A percentile compares a stretch with the other conserved stretches of the same genome.
phyloP scores from a whole-genome alignment of 2,329 filamentous ascomycete species.

The Phialemoniopsis sp. region DNA sequence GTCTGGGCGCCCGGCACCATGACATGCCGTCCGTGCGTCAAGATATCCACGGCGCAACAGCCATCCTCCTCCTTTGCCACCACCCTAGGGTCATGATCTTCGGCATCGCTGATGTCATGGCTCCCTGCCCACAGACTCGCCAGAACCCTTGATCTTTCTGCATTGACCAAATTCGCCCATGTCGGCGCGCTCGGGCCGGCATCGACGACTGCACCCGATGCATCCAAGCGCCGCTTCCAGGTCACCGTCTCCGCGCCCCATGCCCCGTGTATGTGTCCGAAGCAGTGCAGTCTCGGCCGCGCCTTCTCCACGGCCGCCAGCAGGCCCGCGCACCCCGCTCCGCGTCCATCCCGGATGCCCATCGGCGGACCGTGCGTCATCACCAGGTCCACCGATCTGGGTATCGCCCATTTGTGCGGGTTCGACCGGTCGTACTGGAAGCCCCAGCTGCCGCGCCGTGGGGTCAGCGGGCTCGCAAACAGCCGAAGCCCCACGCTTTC shows the following conservation, averaged over 20 bases:
- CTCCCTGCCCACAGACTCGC: too few relatives aligned
- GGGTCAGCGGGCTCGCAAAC: slow-evolving; percentile 51
- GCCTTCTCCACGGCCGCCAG: slow-evolving; percentile 38
- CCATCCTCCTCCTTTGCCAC: too few relatives aligned
- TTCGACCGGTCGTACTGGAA: slow-evolving; percentile 40
- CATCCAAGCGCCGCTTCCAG: slow-evolving; percentile 33
- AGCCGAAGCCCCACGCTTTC: slow-evolving; percentile 33
- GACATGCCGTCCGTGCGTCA: too few relatives aligned
- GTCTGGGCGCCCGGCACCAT: too few relatives aligned
- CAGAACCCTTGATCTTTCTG: too few relatives aligned
- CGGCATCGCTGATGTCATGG: too few relatives aligned
- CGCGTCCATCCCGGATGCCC: slow-evolving; percentile 42
- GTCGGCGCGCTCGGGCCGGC: too few relatives aligned
- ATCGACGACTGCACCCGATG: too few relatives aligned
- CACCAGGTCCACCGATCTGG: slow-evolving; percentile 34
- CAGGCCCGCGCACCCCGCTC: slow-evolving; percentile 37
- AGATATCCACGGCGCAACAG: too few relatives aligned
- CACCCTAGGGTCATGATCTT: too few relatives aligned
- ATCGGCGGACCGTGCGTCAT: slow-evolving; percentile 53
- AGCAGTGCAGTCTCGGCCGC: slow-evolving; percentile 47
- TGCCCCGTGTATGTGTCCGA: slow-evolving; percentile 55
- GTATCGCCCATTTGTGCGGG: slow-evolving; percentile 32
- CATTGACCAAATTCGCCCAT: too few relatives aligned
- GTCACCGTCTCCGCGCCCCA: slow-evolving; percentile 52
- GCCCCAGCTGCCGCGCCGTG: slow-evolving; percentile 37